Evolutionary conservation across 805 yeast genomes (phyloP).

Genomic region (Grigorovia humatica): DNA sequence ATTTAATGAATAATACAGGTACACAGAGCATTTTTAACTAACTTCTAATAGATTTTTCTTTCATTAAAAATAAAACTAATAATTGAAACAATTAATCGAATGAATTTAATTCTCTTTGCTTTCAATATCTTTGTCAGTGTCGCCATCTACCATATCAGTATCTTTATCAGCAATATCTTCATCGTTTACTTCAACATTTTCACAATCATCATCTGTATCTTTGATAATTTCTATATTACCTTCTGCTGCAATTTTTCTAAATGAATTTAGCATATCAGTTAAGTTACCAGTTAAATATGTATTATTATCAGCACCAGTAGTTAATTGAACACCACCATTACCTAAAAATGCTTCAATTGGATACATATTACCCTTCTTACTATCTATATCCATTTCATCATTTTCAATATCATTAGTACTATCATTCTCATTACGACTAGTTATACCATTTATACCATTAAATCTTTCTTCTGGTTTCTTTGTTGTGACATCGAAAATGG

Average conservation of each 20-base stretch:
- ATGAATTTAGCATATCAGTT: conserved; percentile 47
- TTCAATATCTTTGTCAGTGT: too few species aligned
- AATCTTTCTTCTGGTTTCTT: background rate
- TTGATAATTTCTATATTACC: conserved; percentile 13
- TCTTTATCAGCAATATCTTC: background rate
- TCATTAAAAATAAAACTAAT: too few species aligned
- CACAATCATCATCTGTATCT: conserved; percentile 3
- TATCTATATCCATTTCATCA: background rate
- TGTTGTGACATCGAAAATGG: conserved; percentile 24
- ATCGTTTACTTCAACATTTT: conserved; percentile 9
- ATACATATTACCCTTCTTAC: conserved; percentile 5
- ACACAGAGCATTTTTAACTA: too few species aligned
- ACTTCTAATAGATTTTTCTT: too few species aligned
- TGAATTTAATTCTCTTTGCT: too few species aligned
- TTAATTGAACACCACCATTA: conserved; percentile 26
- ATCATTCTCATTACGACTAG: conserved; percentile 6
- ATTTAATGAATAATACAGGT: too few species aligned
- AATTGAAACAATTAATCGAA: too few species aligned
- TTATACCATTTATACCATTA: conserved; percentile 2
- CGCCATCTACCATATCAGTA: too few species aligned
- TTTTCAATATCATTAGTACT: background rate
- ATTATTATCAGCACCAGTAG: conserved; percentile 23
- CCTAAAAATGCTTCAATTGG: conserved; percentile 11
- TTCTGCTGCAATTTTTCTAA: conserved; percentile 31
- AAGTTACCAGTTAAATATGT: conserved; percentile 43